phyloP scores from a whole-genome alignment of 176 grass and related monocot genomes.

The Eleusine indica region DNA sequence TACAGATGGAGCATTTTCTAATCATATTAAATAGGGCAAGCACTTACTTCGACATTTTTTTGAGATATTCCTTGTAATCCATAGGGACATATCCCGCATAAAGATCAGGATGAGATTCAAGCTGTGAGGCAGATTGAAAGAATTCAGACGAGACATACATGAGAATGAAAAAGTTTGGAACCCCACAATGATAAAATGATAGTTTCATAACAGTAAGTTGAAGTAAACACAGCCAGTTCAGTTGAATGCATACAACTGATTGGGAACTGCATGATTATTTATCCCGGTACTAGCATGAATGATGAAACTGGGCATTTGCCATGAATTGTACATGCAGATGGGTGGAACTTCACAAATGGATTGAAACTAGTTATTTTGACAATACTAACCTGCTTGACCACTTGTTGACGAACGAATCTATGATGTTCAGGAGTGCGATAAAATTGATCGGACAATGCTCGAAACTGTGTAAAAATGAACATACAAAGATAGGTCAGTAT shows the following conservation, averaged over 20 bases:
- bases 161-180: not conserved
- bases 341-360: not conserved
- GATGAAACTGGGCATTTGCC: not conserved
- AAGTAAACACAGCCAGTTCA: not conserved
- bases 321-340: not conserved
- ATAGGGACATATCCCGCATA: constrained; percentile 92
- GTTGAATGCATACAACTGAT: not conserved
- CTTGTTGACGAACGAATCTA: constrained; percentile 80
- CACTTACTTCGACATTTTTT: constrained; percentile 79
- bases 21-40: constrained; percentile 9
- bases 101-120: constrained; percentile 65
- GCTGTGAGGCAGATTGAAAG: constrained; percentile 51
- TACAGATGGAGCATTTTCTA: not conserved
- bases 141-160: constrained; percentile 16
- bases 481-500: constrained; percentile 9
- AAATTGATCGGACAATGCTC: constrained; percentile 88
- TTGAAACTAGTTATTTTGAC: not conserved
- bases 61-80: constrained; percentile 87
- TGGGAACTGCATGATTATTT: not conserved
- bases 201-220: not conserved
- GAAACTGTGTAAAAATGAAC: constrained; percentile 58
- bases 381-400: constrained; percentile 74
- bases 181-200: not conserved
- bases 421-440: constrained; percentile 78
- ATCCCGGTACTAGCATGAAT: not conserved